phyloP scores from a whole-genome alignment of 1,284 basidiomycete species.

The Boletus nobilissimus region DNA sequence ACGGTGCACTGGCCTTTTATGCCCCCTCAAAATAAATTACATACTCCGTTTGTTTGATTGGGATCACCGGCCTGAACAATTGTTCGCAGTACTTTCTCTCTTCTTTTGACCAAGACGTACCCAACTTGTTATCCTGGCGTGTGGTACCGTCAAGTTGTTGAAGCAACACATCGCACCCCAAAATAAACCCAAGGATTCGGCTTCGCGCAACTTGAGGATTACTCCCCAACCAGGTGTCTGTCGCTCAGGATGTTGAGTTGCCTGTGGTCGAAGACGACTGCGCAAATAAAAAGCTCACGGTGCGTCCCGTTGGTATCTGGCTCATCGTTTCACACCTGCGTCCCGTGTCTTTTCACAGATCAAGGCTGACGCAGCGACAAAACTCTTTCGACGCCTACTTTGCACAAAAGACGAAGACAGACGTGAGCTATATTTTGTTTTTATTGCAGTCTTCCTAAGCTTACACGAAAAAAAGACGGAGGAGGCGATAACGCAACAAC shows the following conservation, averaged over 20 bases:
- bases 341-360: constrained; percentile 59
- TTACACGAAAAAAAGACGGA: constrained; percentile 59
- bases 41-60: constrained; percentile 95
- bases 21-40: constrained; percentile 71
- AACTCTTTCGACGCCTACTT: constrained; percentile 85
- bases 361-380: constrained; percentile 95
- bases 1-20: constrained; percentile 64
- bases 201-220: constrained; percentile 92
- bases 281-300: constrained; percentile 86
- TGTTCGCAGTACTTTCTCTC: constrained; percentile 64
- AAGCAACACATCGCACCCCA: constrained; percentile 90
- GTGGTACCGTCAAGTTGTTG: constrained; percentile 87
- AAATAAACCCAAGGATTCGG: constrained; percentile 96
- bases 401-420: constrained; percentile 80
- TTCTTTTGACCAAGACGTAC: no score
- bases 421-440: constrained; percentile 56
- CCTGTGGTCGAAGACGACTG: constrained; percentile 87
- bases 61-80: constrained; percentile 87
- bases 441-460: background rate
- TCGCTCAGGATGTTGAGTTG: constrained; percentile 85
- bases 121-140: constrained; percentile 64
- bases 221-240: constrained; percentile 86
- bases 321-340: constrained; percentile 52
- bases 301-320: constrained; percentile 56
- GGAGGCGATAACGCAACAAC: constrained; percentile 60